Evolutionary conservation across 2,329 filamentous ascomycete species (phyloP), one percentile per base, ranked within the genome.

Genomic region (Byssothecium circinans): DNA sequence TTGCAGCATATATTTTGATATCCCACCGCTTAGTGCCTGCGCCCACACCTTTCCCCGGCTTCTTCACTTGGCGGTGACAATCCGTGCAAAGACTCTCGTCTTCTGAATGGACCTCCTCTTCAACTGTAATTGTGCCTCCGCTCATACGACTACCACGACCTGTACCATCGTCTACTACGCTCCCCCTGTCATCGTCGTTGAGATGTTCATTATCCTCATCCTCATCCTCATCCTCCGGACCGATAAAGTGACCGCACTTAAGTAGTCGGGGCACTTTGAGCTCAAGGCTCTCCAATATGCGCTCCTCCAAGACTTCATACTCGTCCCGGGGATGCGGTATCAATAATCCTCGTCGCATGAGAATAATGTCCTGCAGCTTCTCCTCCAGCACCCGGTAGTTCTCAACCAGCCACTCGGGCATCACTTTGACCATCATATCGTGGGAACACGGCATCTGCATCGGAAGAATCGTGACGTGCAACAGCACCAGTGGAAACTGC

Each of bases 1-100:
- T 99, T 43, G 91, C 92, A 1, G 94, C 94, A 64, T 92, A 99
- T 1, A 97, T 86, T 65, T 91, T 94, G 68, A 97, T 80, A 23
- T 85, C 81, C 77, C 89, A 94, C 40, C 84, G 77, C 59, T 80
- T 82, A 47, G 76, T 67, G 8, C 68, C 71, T 5, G 55, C 57
- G 25, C 69, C 70, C 8, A 69, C 55, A 11, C 69, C 73, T 38
- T 59, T 54, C 14, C 69, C 64, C 4, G 64, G 63, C 43, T 58
- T 61, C 49, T 69, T 70, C 40, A 77, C 53, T 19, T 66, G 65
- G 19, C 64, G 62, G 30, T 69, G 62, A 53, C 80, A 82, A 46
- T 82, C 79, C 1, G 69, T 69, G 58, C 80, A 82, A 35, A 73
- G 68, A 33, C 74, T 70, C 1, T 63, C 73, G 63, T 60, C 62